Conservation (phyloP, 2,329 filamentous ascomycete genomes). For the Hypoxylon sp. region DNA sequence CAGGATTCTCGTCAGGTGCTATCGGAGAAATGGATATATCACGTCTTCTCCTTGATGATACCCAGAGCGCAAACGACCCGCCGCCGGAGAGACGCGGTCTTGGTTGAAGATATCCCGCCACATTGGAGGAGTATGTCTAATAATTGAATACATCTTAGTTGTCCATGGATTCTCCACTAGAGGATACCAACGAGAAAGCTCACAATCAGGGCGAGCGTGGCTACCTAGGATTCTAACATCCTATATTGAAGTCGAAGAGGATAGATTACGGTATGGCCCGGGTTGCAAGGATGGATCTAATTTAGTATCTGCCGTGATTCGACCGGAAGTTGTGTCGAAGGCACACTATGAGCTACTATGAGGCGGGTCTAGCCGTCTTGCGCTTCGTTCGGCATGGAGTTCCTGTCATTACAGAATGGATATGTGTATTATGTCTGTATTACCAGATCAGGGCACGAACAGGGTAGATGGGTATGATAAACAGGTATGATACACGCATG, state of each 20-base stretch:
- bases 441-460: not conserved
- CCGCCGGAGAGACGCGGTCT: conserved; percentile 48
- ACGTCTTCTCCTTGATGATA: conserved; percentile 69
- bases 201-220: not conserved
- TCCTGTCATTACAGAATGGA: conserved; percentile 42
- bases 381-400: conserved; percentile 28
- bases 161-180: not conserved
- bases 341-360: conserved; percentile 5
- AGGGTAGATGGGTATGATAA: conserved; percentile 15
- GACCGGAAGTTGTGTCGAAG: conserved; percentile 6
- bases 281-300: conserved; percentile 12
- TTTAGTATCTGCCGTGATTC: conserved; percentile 14
- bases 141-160: conserved; percentile 1
- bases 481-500: conserved; percentile 14
- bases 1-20: conserved; percentile 56
- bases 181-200: not conserved
- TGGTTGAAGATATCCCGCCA: conserved; percentile 36
- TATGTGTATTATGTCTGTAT: conserved; percentile 20
- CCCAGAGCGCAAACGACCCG: conserved; percentile 49
- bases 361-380: conserved; percentile 23
- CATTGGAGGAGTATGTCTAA: conserved; percentile 4
- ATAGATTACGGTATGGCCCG: conserved; percentile 16
- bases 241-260: not conserved
- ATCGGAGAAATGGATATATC: conserved; percentile 73
- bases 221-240: conserved; percentile 4